These are phyloP conservation scores for Cercospora sp. DNA, from an alignment of 2,329 filamentous ascomycete genomes.

Conservation along the genomic window DNA sequence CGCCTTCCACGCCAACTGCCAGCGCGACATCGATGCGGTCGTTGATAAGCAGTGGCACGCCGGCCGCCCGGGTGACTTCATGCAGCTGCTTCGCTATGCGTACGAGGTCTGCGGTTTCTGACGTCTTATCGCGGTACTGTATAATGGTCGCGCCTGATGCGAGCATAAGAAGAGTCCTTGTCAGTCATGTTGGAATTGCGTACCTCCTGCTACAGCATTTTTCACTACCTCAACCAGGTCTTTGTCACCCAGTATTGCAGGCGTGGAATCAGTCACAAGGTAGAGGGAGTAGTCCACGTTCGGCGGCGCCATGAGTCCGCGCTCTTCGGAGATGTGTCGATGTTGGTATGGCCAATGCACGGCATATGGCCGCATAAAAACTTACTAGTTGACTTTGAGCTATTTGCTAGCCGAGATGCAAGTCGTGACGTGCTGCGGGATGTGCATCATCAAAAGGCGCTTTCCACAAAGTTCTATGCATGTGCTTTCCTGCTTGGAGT, in stretches of 20 bases:
- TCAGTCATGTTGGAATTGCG: constrained; percentile 16
- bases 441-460: background rate
- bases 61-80: constrained; percentile 63
- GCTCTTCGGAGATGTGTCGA: background rate
- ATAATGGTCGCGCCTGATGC: constrained; percentile 71
- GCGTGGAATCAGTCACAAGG: constrained; percentile 90
- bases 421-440: constrained; percentile 6
- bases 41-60: constrained; percentile 85
- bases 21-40: constrained; percentile 88
- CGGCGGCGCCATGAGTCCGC: constrained; percentile 25
- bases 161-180: constrained; percentile 16
- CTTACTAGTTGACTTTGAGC: background rate
- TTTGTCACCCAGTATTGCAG: constrained; percentile 71
- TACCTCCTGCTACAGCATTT: constrained; percentile 71
- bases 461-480: background rate
- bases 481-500: background rate
- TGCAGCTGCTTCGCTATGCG: constrained; percentile 71
- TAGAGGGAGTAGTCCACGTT: constrained; percentile 77
- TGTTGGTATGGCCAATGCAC: background rate
- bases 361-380: background rate
- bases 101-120: constrained; percentile 70
- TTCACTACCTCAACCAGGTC: constrained; percentile 73
- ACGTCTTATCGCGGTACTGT: constrained; percentile 86
- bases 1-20: constrained; percentile 83
- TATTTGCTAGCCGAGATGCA: background rate